Base-by-base conservation (phyloP, 352 stramenopile genomes). In the Blastocystis sp. region DNA sequence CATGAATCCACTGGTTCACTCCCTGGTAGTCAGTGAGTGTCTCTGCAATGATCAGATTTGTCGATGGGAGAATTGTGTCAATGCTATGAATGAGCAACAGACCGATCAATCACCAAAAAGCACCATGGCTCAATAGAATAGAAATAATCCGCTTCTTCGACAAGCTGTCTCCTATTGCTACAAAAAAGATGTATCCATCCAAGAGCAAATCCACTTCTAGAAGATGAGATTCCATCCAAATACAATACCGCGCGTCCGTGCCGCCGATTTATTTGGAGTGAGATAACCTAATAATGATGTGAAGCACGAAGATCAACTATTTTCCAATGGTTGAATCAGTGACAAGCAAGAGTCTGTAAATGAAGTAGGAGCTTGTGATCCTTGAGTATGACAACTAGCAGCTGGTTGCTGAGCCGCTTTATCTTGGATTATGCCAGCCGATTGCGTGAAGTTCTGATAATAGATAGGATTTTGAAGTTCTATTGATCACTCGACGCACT, bases 391-490 rank as follows among this genome's bases (percentile, higher is more conserved):
- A 7, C 3, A 20, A 56, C 29, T 3, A 56, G 68, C 41, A 18
- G 11, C 18, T 41, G 45, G 29, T 47, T 39, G 43, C 3, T 50
- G 15, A 23, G 73, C 73, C 20, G 54, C 53, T 9, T n/a, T 29
- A 20, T 66, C 47, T 13, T 54, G 56, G 6, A 43, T 20, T 47
- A 63, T 62, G 34, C 9, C 20, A 20, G n/a, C 41, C 3, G 37
- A 34, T 69, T 39, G 56, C 11, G 43, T 63, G 56, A 66, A 84
- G 50, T 84, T 84, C 15, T 84, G 73, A 43, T 84, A 84, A 55
- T 84, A 15, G 50, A 68, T 53, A 9, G 73, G 73, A 45, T 84
- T 66, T 26, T 68, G 47, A 8, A 84, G 73, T 7, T 66, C 73
- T 84, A 68, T 54, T n/a, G 9, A 34, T 80, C 20, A 68, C 26